Evolutionary conservation across 2,329 filamentous ascomycete species (phyloP).

Genomic region (Fusarium neocosmosporiellum): DNA sequence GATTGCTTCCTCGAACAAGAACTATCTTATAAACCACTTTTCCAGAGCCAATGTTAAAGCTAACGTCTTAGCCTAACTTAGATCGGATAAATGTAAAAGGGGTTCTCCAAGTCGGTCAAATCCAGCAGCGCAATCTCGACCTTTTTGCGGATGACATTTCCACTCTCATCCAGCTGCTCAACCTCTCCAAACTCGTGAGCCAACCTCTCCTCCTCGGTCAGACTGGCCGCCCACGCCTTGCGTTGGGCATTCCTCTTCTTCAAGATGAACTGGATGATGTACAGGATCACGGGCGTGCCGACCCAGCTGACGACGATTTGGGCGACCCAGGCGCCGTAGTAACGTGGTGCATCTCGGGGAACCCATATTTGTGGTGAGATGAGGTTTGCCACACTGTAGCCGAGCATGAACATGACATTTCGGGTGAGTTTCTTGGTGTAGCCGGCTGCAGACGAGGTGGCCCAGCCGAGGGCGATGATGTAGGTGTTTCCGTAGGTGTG

Average conservation of each 20-base stretch:
- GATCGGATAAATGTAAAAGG: constrained; percentile 50
- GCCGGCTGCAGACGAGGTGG: constrained; percentile 48
- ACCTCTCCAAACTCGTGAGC: constrained; percentile 43
- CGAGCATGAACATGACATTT: constrained; percentile 54
- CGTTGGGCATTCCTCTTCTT: constrained; percentile 46
- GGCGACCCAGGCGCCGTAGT: constrained; percentile 42
- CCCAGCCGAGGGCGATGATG: constrained; percentile 49
- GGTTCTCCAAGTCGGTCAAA: constrained; percentile 54
- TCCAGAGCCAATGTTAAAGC: neutral
- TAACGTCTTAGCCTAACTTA: neutral
- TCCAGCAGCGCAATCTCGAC: constrained; percentile 52
- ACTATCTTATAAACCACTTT: neutral
- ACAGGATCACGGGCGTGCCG: constrained; percentile 48
- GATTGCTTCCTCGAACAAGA: neutral
- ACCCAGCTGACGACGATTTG: constrained; percentile 48
- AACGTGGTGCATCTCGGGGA: constrained; percentile 40
- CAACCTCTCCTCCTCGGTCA: constrained; percentile 26
- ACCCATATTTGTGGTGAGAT: constrained; percentile 53
- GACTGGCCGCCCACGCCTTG: constrained; percentile 12
- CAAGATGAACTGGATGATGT: constrained; percentile 48
- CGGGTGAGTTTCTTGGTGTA: constrained; percentile 58
- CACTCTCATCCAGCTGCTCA: constrained; percentile 44
- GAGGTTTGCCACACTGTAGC: constrained; percentile 50
- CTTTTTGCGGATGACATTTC: constrained; percentile 43
- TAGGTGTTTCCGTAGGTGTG: constrained; percentile 49